phyloP scores from a whole-genome alignment of 2,329 filamentous ascomycete genomes.

The Boeremia lycopersici region DNA sequence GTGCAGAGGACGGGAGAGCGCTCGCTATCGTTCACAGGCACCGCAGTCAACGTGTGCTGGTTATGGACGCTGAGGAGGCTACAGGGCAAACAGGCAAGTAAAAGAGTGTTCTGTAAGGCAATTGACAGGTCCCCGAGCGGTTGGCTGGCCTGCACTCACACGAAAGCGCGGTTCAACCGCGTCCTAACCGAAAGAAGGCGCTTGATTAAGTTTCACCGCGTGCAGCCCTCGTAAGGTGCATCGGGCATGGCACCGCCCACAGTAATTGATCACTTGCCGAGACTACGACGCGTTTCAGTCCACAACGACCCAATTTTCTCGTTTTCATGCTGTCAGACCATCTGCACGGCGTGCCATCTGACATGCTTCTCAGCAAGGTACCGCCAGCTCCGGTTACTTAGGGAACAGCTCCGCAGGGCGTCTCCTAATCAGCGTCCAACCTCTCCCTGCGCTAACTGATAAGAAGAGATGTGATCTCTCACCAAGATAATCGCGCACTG shows the following conservation, averaged over 20 bases:
- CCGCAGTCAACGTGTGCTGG: constrained; percentile 7
- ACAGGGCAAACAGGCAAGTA: neutral
- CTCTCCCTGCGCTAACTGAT: neutral
- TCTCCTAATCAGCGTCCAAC: neutral
- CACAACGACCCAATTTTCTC: constrained; percentile 16
- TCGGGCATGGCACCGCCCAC: constrained; percentile 14
- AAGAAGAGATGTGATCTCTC: neutral
- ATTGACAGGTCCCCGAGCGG: constrained; percentile 24
- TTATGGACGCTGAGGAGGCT: neutral
- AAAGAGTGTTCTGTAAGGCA: constrained; percentile 20
- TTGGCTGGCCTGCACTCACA: constrained; percentile 22
- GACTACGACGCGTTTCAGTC: constrained; percentile 19
- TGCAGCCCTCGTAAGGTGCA: constrained; percentile 18
- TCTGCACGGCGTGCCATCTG: constrained; percentile 5
- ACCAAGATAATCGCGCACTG: neutral
- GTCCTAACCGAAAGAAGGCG: constrained; percentile 25
- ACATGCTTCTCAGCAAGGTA: constrained; percentile 11
- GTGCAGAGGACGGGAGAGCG: constrained; percentile 21
- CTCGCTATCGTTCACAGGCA: constrained; percentile 12
- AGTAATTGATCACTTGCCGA: constrained; percentile 13
- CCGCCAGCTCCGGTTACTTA: constrained; percentile 13
- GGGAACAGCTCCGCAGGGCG: constrained; percentile 3
- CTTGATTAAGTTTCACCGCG: constrained; percentile 19
- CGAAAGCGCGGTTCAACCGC: constrained; percentile 24
- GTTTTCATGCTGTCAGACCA: constrained; percentile 20